phyloP scores from a whole-genome alignment of 2,329 filamentous ascomycete species.

The Akanthomyces uredinophilus region DNA sequence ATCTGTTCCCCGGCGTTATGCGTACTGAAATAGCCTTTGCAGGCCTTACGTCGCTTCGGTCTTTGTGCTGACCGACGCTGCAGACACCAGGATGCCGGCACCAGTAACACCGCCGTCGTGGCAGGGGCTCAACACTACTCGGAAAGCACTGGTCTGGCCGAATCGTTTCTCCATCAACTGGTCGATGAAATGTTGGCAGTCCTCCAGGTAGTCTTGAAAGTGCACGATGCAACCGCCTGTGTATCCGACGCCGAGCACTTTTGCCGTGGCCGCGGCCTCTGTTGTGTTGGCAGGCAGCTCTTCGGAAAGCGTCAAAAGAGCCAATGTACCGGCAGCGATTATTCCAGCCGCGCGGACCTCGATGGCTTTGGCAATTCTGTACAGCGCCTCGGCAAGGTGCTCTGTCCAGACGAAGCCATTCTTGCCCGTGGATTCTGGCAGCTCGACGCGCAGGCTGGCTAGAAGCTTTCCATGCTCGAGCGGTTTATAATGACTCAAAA shows the following conservation, averaged over 20 bases:
- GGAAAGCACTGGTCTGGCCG: constrained; percentile 29
- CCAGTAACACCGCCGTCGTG: constrained; percentile 59
- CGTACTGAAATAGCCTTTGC: neutral
- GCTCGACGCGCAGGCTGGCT: constrained; percentile 44
- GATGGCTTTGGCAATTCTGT: constrained; percentile 64
- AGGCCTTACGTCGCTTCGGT: constrained; percentile 24
- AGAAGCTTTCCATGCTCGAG: constrained; percentile 39
- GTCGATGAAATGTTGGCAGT: constrained; percentile 66
- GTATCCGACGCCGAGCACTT: constrained; percentile 69
- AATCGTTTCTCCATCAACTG: constrained; percentile 35
- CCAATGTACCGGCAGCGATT: constrained; percentile 67
- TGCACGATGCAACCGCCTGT: constrained; percentile 77
- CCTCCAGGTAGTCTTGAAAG: constrained; percentile 66
- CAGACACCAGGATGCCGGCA: constrained; percentile 54
- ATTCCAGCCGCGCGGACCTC: constrained; percentile 69
- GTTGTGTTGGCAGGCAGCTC: constrained; percentile 48
- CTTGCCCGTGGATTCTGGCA: constrained; percentile 42
- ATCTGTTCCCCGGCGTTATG: neutral
- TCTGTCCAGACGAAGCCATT: constrained; percentile 58
- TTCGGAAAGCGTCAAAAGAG: constrained; percentile 61
- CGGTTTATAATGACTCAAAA: constrained; percentile 65
- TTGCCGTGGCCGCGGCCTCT: constrained; percentile 18
- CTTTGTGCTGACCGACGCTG: constrained; percentile 31
- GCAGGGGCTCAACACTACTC: constrained; percentile 49
- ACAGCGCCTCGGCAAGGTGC: constrained; percentile 53